Evolutionary conservation across 1,139 yeast genomes (phyloP).

Genomic region (Lodderomyces elongisporus): DNA sequence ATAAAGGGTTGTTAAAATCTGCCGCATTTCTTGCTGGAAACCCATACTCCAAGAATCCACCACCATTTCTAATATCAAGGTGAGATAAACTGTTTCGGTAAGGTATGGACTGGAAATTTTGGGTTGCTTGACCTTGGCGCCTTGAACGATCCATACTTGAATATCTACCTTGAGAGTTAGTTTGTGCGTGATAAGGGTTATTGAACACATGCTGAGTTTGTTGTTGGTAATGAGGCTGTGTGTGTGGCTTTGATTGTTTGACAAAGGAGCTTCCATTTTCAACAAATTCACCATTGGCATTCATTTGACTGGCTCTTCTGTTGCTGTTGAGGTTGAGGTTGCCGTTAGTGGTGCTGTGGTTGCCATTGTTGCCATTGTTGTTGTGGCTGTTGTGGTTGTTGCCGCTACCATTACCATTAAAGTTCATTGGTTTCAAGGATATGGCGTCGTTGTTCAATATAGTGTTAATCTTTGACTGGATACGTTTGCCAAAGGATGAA

Average conservation of each 20-base stretch:
- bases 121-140: too few relatives aligned
- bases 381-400: too few relatives aligned
- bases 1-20: too few relatives aligned
- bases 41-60: constrained; percentile 1
- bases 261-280: too few relatives aligned
- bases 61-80: not conserved
- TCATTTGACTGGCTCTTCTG: constrained; percentile 20
- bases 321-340: constrained; percentile 2
- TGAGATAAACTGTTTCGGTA: constrained; percentile 4
- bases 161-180: too few relatives aligned
- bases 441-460: constrained; percentile 19
- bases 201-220: too few relatives aligned
- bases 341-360: not conserved
- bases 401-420: too few relatives aligned
- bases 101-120: not conserved
- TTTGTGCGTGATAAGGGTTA: too few relatives aligned
- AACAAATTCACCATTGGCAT: constrained; percentile 30
- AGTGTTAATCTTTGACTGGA: constrained; percentile 41
- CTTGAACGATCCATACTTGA: too few relatives aligned
- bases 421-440: not conserved
- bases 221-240: not conserved
- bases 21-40: too few relatives aligned
- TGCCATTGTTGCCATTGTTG: too few relatives aligned
- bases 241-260: not conserved
- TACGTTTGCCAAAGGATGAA: constrained; percentile 43